Conservation (phyloP, 352 stramenopile genomes). For the Globisporangium sylvaticum region DNA sequence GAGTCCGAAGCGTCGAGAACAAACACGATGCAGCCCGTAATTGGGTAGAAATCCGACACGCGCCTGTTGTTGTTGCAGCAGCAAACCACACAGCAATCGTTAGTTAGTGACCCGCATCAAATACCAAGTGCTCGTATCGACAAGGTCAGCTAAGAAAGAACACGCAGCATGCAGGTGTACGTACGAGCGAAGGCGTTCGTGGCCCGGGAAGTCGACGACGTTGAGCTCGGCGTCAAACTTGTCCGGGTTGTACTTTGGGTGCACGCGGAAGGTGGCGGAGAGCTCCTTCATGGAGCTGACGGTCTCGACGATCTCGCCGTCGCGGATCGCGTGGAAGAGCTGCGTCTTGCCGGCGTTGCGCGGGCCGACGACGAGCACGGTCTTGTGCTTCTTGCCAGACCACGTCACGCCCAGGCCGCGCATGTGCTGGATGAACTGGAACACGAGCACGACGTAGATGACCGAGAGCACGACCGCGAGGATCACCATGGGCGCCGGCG, state of each 20-base stretch:
- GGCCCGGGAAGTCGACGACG: slow-evolving; percentile 78
- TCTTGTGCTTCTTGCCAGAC: slow-evolving; percentile 72
- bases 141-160: background rate
- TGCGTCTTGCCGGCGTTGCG: slow-evolving; percentile 74
- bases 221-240: slow-evolving; percentile 69
- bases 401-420: slow-evolving; percentile 52
- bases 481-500: slow-evolving; percentile 55
- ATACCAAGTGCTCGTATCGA: background rate
- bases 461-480: slow-evolving; percentile 35
- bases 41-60: slow-evolving; percentile 69
- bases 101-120: background rate
- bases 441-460: slow-evolving; percentile 54
- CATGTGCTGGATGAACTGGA: slow-evolving; percentile 70
- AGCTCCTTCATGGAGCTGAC: slow-evolving; percentile 86
- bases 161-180: slow-evolving; percentile 9
- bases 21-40: slow-evolving; percentile 68
- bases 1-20: slow-evolving; percentile 66
- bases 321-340: slow-evolving; percentile 75
- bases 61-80: slow-evolving; percentile 32
- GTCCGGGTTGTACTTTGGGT: slow-evolving; percentile 60
- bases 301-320: slow-evolving; percentile 63
- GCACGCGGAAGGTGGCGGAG: slow-evolving; percentile 61
- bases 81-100: background rate
- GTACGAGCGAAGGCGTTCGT: slow-evolving; percentile 76
- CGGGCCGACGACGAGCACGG: slow-evolving; percentile 61